phyloP scores from a whole-genome alignment of 768 basidiomycete species.

The Agaricus sinodeliciosus region DNA sequence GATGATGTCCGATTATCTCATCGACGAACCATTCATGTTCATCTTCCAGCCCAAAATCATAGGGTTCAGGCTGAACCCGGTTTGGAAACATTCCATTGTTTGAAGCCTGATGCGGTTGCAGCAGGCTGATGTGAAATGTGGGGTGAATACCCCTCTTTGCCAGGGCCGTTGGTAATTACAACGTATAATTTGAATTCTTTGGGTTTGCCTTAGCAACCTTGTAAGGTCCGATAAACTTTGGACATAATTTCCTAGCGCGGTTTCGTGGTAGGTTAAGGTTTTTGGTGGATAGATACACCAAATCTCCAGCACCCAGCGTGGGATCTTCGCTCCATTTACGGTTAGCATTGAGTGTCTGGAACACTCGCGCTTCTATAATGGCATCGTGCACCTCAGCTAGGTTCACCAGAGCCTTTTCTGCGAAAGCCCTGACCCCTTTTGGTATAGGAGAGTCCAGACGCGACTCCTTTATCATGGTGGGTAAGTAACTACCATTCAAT shows the following conservation, averaged over 20 bases:
- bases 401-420: constrained; percentile 16
- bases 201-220: constrained; percentile 15
- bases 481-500: constrained; percentile 19
- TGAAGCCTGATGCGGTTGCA: constrained; percentile 20
- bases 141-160: constrained; percentile 5
- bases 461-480: constrained; percentile 14
- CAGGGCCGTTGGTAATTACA: constrained; percentile 17
- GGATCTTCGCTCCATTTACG: constrained; percentile 13
- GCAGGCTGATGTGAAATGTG: constrained; percentile 26
- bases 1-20: constrained; percentile 23
- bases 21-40: no score
- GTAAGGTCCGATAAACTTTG: constrained; percentile 34
- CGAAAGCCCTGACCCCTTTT: constrained; percentile 20
- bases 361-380: constrained; percentile 23
- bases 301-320: constrained; percentile 15
- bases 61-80: constrained; percentile 19
- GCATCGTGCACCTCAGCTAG: constrained; percentile 26
- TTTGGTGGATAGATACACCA: constrained; percentile 29
- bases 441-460: neutral
- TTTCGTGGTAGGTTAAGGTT: constrained; percentile 23
- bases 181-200: constrained; percentile 21
- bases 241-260: constrained; percentile 26
- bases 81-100: constrained; percentile 30
- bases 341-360: constrained; percentile 26
- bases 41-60: constrained; percentile 26